phyloP scores from a whole-genome alignment of 2,329 filamentous ascomycete genomes.

The Purpureocillium lavendulum region DNA sequence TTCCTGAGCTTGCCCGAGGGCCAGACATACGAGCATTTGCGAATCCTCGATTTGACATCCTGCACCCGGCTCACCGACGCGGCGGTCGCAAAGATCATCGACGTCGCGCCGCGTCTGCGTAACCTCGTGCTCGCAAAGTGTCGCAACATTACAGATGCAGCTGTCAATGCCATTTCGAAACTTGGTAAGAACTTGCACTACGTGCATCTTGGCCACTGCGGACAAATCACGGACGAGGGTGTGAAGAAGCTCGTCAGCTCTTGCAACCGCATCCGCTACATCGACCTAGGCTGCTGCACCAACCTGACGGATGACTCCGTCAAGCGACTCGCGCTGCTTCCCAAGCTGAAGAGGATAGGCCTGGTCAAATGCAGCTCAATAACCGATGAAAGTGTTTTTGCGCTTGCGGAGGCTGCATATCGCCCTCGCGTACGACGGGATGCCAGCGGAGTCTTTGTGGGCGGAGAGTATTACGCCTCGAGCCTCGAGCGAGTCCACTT shows the following conservation, averaged over 20 bases:
- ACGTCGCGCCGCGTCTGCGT: constrained; percentile 75
- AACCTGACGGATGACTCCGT: constrained; percentile 85
- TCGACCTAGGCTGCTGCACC: constrained; percentile 91
- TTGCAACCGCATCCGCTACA: constrained; percentile 94
- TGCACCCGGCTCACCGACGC: constrained; percentile 78
- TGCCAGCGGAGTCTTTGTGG: constrained; percentile 35
- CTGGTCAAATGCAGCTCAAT: constrained; percentile 89
- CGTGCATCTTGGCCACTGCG: constrained; percentile 89
- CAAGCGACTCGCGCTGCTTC: constrained; percentile 71
- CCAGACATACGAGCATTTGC: constrained; percentile 72
- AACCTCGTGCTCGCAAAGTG: constrained; percentile 95
- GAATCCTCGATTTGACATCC: constrained; percentile 89
- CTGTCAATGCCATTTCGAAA: constrained; percentile 78
- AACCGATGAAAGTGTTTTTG: constrained; percentile 81
- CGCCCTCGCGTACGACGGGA: constrained; percentile 41
- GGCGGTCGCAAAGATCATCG: constrained; percentile 81
- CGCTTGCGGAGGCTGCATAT: constrained; percentile 64
- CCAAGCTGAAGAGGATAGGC: constrained; percentile 90
- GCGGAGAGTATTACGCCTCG: constrained; percentile 45
- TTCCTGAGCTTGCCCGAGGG: constrained; percentile 69
- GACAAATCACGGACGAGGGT: constrained; percentile 80
- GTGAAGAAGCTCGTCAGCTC: constrained; percentile 74
- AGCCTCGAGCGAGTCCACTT: constrained; percentile 91
- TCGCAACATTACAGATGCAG: constrained; percentile 79
- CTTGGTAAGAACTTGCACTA: constrained; percentile 96